Percentiles rank a stretch among this genome's conserved stretches.
These are phyloP conservation scores for Picochlorum costavermella DNA, from an alignment of 139 green algal genomes.

Conservation along the genomic window DNA sequence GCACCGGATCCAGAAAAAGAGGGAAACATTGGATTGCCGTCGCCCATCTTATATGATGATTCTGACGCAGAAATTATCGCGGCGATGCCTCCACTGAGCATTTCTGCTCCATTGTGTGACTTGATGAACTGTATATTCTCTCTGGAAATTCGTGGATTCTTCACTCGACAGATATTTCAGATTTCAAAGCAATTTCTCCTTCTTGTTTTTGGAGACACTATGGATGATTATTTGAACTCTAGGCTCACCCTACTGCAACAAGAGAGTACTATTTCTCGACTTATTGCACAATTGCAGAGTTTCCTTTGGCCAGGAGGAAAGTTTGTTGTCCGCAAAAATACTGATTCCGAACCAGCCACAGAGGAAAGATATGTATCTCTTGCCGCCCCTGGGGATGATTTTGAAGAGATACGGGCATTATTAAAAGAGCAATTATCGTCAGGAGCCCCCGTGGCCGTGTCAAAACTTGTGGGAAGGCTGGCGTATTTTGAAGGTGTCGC, in stretches of 20 bases:
- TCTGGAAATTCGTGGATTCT: slow-evolving; percentile 52
- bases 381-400: slow-evolving; percentile 28
- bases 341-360: not conserved
- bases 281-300: slow-evolving; percentile 49
- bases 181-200: slow-evolving; percentile 57
- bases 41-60: no score
- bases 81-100: slow-evolving; percentile 6
- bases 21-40: no score
- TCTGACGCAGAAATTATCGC: no score
- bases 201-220: slow-evolving; percentile 60
- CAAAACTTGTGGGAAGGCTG: slow-evolving; percentile 41
- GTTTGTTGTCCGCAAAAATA: slow-evolving; percentile 34
- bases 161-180: slow-evolving; percentile 49
- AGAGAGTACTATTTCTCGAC: slow-evolving; percentile 55
- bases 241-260: slow-evolving; percentile 39
- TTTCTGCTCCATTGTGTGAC: slow-evolving; percentile 52
- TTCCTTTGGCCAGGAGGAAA: slow-evolving; percentile 64
- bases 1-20: no score
- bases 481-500: slow-evolving; percentile 36
- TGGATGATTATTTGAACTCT: slow-evolving; percentile 54
- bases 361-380: slow-evolving; percentile 29
- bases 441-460: slow-evolving; percentile 31
- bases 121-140: slow-evolving; percentile 59
- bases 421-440: slow-evolving; percentile 31
- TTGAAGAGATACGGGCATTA: slow-evolving; percentile 40